phyloP scores from a whole-genome alignment of 345 rosid genomes.

The Nephelium lappaceum region DNA sequence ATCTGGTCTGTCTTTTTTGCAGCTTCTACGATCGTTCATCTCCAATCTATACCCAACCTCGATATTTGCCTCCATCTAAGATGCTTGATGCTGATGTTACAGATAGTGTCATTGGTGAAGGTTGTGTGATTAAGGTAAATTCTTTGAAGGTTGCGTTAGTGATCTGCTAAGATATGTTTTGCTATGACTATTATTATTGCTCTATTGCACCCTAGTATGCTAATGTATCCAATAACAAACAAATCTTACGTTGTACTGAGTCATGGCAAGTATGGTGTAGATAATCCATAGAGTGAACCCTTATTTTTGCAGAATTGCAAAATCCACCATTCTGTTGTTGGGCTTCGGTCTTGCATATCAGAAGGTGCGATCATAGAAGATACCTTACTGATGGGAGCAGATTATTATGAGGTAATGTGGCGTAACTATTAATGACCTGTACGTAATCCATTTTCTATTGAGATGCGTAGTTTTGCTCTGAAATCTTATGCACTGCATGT shows the following conservation, averaged over 20 bases:
- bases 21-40: constrained; percentile 97
- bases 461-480: background rate
- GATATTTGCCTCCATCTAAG: constrained; percentile 94
- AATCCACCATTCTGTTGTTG: constrained; percentile 93
- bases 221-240: background rate
- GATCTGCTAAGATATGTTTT: background rate
- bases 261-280: background rate
- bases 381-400: constrained; percentile 92
- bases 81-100: constrained; percentile 99
- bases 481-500: background rate
- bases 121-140: constrained; percentile 89
- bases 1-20: constrained; percentile 24
- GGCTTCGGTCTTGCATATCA: constrained; percentile 93
- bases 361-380: constrained; percentile 97
- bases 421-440: background rate
- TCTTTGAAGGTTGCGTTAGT: background rate
- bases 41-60: constrained; percentile 96
- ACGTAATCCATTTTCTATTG: background rate
- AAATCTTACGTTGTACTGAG: background rate
- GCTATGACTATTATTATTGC: background rate
- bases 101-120: constrained; percentile 96
- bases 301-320: constrained; percentile 68
- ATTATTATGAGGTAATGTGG: constrained; percentile 76
- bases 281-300: background rate
- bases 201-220: background rate